Evolutionary conservation across 768 basidiomycete species (phyloP).

Genomic region (Russula foetens): DNA sequence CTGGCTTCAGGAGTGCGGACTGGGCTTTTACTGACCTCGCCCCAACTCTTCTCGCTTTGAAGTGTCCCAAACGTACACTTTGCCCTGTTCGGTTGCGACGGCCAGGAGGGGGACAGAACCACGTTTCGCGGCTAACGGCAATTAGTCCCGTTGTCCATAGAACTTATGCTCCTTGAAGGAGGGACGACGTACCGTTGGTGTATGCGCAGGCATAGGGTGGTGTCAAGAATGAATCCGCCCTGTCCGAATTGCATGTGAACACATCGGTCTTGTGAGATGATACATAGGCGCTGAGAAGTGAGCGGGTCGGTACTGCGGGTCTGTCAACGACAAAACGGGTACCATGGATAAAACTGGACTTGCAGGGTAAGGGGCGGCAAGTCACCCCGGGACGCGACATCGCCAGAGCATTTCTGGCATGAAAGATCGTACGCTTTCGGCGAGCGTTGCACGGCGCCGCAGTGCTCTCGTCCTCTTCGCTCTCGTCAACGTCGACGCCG

Average conservation of each 20-base stretch:
- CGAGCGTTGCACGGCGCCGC: not conserved
- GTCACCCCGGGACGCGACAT: conserved; percentile 17
- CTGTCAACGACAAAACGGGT: not conserved
- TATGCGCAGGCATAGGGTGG: conserved; percentile 73
- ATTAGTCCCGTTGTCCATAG: not conserved
- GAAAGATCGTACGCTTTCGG: conserved; percentile 10
- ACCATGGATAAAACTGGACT: not conserved
- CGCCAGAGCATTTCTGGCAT: conserved; percentile 4
- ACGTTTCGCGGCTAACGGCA: conserved; percentile 44
- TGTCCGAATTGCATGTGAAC: conserved; percentile 55
- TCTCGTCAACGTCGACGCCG: not conserved
- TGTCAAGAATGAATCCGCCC: conserved; percentile 40
- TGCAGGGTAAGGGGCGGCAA: conserved; percentile 6
- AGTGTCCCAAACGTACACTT: conserved; percentile 58
- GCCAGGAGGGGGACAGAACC: conserved; percentile 50
- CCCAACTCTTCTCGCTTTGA: conserved; percentile 56
- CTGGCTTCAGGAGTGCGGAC: not conserved
- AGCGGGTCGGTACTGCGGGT: conserved; percentile 46
- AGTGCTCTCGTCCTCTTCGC: not conserved
- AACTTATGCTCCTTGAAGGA: not conserved
- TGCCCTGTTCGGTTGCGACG: conserved; percentile 68
- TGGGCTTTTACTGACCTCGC: conserved; percentile 40
- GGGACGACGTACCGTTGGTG: conserved; percentile 44
- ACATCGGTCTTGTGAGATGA: conserved; percentile 66
- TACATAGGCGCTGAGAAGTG: conserved; percentile 61